Evolutionary conservation across 495 filamentous ascomycete genomes (phyloP).

Genomic region (Trichoderma asperelloides): DNA sequence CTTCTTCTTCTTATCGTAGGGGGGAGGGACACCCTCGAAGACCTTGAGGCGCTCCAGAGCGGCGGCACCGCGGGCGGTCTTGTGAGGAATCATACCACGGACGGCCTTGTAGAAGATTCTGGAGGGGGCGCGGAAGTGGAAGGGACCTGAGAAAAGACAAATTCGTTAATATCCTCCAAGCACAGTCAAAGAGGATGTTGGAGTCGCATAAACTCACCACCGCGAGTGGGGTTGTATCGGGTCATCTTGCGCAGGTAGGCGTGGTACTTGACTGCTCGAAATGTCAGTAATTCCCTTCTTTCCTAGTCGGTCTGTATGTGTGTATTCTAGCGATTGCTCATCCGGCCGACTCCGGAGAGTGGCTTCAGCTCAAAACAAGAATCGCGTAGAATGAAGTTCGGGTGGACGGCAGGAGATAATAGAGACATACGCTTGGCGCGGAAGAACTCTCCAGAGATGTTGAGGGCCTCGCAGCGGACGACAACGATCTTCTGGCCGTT

Average conservation of each 20-base stretch:
- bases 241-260: slow-evolving; percentile 99
- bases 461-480: slow-evolving; percentile 95
- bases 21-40: slow-evolving; percentile 98
- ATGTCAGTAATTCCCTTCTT: slow-evolving; percentile 9
- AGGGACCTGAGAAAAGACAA: slow-evolving; percentile 58
- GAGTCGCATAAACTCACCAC: slow-evolving; percentile 53
- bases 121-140: slow-evolving; percentile 98
- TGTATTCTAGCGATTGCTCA: slow-evolving; percentile 9
- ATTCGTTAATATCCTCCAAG: neutral
- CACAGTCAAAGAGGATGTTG: neutral
- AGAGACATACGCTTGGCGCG: slow-evolving; percentile 93
- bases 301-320: neutral
- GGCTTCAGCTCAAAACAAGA: neutral
- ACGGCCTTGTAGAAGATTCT: slow-evolving; percentile 99
- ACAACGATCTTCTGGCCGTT: slow-evolving; percentile 99
- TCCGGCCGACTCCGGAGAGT: neutral
- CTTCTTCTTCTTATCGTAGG: slow-evolving; percentile 99
- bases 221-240: slow-evolving; percentile 96
- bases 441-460: slow-evolving; percentile 99
- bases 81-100: slow-evolving; percentile 99
- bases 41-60: slow-evolving; percentile 97
- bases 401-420: slow-evolving; percentile 13
- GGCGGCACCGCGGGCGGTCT: slow-evolving; percentile 93
- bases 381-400: neutral
- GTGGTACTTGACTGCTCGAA: slow-evolving; percentile 88